These are phyloP conservation scores for Trichophyton schoenleinii DNA, from an alignment of 2,329 filamentous ascomycete genomes.

Conservation along the genomic window DNA sequence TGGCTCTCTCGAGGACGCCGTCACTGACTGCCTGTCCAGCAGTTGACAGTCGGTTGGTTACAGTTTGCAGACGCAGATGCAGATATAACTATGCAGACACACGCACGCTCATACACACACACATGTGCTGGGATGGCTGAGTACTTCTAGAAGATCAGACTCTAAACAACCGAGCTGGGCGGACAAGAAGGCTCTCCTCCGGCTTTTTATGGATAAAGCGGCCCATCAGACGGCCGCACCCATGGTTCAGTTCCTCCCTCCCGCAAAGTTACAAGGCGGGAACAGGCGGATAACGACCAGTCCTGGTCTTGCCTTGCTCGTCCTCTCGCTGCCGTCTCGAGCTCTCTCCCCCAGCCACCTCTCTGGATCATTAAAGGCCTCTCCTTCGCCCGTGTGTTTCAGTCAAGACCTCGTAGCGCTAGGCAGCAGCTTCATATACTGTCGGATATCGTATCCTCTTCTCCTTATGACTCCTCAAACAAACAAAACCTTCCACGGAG, in stretches of 20 bases:
- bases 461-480: background rate
- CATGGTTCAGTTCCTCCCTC: background rate
- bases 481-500: too few relatives aligned
- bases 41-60: background rate
- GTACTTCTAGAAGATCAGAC: background rate
- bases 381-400: background rate
- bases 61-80: background rate
- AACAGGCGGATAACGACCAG: background rate
- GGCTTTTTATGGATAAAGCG: background rate
- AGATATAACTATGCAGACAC: background rate
- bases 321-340: background rate
- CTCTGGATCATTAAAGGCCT: background rate
- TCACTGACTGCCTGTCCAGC: background rate
- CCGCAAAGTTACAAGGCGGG: constrained; percentile 1
- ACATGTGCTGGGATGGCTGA: background rate
- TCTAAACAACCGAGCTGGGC: background rate
- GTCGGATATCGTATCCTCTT: background rate
- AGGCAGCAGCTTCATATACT: background rate
- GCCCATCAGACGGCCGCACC: background rate
- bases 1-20: background rate
- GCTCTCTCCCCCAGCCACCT: background rate
- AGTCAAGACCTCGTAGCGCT: background rate
- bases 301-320: background rate
- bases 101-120: background rate
- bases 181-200: too few relatives aligned